A percentile compares a stretch with the other conserved stretches of the same genome.
These are phyloP conservation scores for Xylariaceae sp. DNA, from an alignment of 2,329 filamentous ascomycete species.

Conservation along the genomic window DNA sequence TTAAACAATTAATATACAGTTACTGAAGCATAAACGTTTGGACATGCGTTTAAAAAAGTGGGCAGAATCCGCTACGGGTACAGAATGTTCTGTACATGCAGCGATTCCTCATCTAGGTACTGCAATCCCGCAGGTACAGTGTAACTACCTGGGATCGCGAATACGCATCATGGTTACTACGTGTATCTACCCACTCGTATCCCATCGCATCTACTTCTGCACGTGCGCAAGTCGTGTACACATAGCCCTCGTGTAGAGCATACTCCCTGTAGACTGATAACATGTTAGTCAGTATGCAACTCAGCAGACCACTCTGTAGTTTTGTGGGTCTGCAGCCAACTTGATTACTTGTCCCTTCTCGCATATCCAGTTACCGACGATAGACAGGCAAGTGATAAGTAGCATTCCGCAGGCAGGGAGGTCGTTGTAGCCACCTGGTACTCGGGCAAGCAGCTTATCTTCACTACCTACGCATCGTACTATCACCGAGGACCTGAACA, in stretches of 20 bases:
- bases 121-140: too few species aligned
- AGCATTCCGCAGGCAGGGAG: background rate
- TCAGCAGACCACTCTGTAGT: background rate
- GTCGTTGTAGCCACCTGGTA: conserved; percentile 1
- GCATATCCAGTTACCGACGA: background rate
- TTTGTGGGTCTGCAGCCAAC: background rate
- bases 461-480: background rate
- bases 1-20: too few species aligned
- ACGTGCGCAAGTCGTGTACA: too few species aligned
- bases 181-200: too few species aligned
- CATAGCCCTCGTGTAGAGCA: background rate
- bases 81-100: too few species aligned
- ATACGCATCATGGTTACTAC: too few species aligned
- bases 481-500: background rate
- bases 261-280: background rate
- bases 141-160: too few species aligned
- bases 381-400: background rate
- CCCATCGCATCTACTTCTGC: too few species aligned
- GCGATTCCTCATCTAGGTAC: too few species aligned
- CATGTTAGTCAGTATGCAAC: background rate
- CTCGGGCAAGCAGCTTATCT: background rate
- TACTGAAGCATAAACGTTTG: too few species aligned
- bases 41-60: too few species aligned
- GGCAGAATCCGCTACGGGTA: too few species aligned
- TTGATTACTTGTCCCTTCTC: conserved; percentile 19